Percentiles rank a stretch among this genome's conserved stretches.
Evolutionary conservation across 2,329 filamentous ascomycete genomes (phyloP).

Genomic region (Cytospora chrysosperma): DNA sequence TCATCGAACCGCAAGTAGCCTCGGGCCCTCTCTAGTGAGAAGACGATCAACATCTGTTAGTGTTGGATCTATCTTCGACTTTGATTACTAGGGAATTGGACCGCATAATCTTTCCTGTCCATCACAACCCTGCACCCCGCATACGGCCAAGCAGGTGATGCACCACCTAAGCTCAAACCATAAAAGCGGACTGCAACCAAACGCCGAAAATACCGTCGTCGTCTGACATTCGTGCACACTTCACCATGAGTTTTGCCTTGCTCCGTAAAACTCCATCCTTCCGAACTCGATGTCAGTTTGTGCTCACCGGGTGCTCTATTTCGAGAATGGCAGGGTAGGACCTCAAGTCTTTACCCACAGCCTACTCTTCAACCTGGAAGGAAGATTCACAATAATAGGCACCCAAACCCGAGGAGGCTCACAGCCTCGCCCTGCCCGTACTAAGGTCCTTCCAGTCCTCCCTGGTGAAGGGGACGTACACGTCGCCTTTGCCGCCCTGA

Average conservation of each 20-base stretch:
- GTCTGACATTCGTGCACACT: neutral
- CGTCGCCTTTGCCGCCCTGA: slow-evolving; percentile 54
- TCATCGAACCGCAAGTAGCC: neutral
- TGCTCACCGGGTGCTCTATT: neutral
- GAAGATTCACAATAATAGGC: no score
- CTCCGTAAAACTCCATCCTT: neutral
- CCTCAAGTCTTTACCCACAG: neutral
- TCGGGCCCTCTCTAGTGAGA: no score
- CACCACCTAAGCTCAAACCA: neutral
- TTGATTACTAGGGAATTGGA: neutral
- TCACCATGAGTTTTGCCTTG: neutral
- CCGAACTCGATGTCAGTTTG: no score
- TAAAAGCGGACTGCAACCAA: neutral
- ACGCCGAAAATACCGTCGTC: neutral
- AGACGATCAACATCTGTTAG: neutral
- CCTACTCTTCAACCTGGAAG: neutral
- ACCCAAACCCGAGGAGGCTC: neutral
- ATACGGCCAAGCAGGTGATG: neutral
- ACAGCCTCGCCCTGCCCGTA: slow-evolving; percentile 32
- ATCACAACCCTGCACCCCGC: neutral
- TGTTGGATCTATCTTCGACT: neutral
- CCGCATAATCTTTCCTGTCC: neutral
- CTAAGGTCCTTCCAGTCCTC: slow-evolving; percentile 53
- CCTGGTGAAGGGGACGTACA: slow-evolving; percentile 58
- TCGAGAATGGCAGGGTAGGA: neutral